Evolutionary conservation across 768 basidiomycete genomes (phyloP), one percentile per base, ranked within the genome.

Genomic region (Gymnopilus dilepis): DNA sequence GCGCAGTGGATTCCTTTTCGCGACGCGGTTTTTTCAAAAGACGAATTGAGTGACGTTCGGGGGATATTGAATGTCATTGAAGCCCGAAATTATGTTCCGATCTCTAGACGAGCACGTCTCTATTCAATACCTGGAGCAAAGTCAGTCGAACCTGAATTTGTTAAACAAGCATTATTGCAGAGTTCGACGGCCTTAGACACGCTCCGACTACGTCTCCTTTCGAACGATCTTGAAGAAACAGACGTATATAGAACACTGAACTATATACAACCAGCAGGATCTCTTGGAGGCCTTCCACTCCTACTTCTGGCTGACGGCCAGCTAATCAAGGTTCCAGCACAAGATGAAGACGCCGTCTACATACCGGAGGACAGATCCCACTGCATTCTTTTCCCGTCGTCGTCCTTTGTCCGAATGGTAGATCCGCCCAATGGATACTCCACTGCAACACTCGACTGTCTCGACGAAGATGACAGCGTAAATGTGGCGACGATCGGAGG

Each of bases 11-110:
- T 60, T 13, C 31, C 58, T 17, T 65, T 65, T 24, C 33, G 33
- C 1, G 59, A 72, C 9, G 58, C 65, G 3, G 57, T 75, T 8
- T 58, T 73, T 13, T 53, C 74, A 3, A 64, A 61, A 3, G 53
- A 62, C 3, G 69, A 69, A 33, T 67, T 64, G 0, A 17, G 17
- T 2, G 38, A 62, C 4, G 61, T 76, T 4, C 59, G 54, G 30
- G 63, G 69, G 19, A 51, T 73, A 48, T 51, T 77, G 30, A 34
- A 33, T 0, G 45, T 62, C 37, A 59, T 74, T 15, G 34, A 62
- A 11, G 59, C 65, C 17, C 67, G 65, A 33, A 47, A 63, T 41
- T 60, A 68, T 42, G 63, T 70, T 15, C 57, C 13, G 4, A 52
- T 56, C 1, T 40, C 11, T 30, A 47, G 42, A 17, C 40, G 38